Evolutionary conservation across 2,329 filamentous ascomycete species (phyloP), one percentile per base, ranked within the genome.

Genomic region (Byssochlamys sp.): DNA sequence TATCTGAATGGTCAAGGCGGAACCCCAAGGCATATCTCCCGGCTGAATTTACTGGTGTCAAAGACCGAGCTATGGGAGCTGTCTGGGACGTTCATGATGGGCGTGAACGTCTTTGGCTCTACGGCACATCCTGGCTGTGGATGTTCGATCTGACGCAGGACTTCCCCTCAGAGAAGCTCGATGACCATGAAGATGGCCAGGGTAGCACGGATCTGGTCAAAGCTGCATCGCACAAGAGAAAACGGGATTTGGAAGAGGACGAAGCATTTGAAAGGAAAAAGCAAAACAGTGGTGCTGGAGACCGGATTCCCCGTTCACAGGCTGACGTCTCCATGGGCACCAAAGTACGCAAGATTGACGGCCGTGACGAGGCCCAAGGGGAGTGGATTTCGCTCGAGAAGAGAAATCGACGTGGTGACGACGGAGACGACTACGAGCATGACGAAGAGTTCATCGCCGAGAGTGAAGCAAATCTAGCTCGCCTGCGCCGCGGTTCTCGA

Each of bases 101-200:
- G 6, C 75, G 75, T n/a, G 77, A 84, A 52, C 83, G 92, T 12
- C 74, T 92, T 6, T 97, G 92, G 90, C 75, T 97, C 24, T 96
- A 95, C 67, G 91, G 92, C 5, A 83, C 84, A 48, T 86, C 83
- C 1, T 97, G 91, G 81, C 73, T 99, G 26, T 91, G 89, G 76
- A 97, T 97, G 91, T 84, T 99, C 59, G 91, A 97, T 70, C 77
- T 95, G 29, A 82, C 83, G 24, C 81, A 82, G 66, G 87, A 96
- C 70, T 80, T 94, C 53, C 70, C 75, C 0, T 66, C 71, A 2
- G 72, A 71, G 26, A 68, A 68, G 29, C 60, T 64, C 5, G 59
- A 67, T 52, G 57, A 61, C 33, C 61, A 65, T 33, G 64, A 69
- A 50, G 63, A 69, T 45, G 60, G 59, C 29, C 63, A 67, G 52